Percentiles rank a stretch among this genome's conserved stretches.
phyloP scores from a whole-genome alignment of 768 basidiomycete species.

The Daedaleopsis sinensis region DNA sequence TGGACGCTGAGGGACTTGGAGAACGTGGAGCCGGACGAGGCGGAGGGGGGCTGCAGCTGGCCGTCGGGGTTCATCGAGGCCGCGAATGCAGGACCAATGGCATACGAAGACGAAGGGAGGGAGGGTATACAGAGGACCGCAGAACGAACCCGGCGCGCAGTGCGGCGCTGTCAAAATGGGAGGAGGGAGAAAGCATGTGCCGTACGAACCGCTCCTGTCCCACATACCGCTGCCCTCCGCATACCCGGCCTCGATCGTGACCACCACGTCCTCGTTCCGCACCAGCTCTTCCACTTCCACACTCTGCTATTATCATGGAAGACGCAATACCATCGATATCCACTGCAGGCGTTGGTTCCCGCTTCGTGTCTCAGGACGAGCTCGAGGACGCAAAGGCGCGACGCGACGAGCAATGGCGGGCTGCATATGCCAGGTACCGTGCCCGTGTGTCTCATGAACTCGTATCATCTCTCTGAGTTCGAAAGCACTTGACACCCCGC shows the following conservation, averaged over 20 bases:
- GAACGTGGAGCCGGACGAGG: constrained; percentile 27
- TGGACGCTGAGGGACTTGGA: constrained; percentile 34
- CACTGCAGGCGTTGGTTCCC: constrained; percentile 73
- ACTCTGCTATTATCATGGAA: constrained; percentile 46
- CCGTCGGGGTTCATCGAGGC: constrained; percentile 22
- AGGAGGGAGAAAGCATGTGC: constrained; percentile 10
- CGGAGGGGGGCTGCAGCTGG: constrained; percentile 16
- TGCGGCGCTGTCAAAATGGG: constrained; percentile 17
- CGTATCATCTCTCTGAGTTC: neutral
- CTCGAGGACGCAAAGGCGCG: constrained; percentile 71
- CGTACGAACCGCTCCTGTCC: neutral
- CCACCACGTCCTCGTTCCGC: constrained; percentile 1
- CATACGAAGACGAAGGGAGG: constrained; percentile 9
- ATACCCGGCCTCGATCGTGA: neutral
- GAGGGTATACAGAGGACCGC: constrained; percentile 2
- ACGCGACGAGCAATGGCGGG: constrained; percentile 87
- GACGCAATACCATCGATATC: constrained; percentile 75
- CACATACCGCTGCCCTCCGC: neutral
- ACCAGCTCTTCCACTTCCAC: too few relatives aligned
- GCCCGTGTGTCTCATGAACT: neutral
- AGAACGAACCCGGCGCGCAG: constrained; percentile 12
- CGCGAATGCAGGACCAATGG: constrained; percentile 8
- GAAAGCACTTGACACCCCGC: constrained; percentile 3
- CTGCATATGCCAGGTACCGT: constrained; percentile 77
- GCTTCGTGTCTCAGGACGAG: constrained; percentile 82